Base-by-base conservation (phyloP, 345 rosid genomes). In the Pelargonium nanum region DNA sequence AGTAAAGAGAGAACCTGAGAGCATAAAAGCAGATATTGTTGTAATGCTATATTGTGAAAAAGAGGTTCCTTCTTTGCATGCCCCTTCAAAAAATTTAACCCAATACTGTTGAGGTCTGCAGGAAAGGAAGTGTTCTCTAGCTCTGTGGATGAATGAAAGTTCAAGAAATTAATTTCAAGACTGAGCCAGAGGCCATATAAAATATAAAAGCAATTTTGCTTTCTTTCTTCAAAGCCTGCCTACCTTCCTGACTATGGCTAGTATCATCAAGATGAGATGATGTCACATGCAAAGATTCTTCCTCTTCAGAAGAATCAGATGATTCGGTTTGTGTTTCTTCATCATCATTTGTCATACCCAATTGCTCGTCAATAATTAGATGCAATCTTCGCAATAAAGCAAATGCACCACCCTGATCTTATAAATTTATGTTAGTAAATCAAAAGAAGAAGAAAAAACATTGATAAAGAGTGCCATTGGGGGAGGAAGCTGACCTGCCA, bases 1-100 rank as follows among this genome's bases (percentile, higher is more conserved):
- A 59, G 25, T 19, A 19, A 59, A 20, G 16, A 59, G 34, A 22
- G 26, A 54, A 92, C 97, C 98, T 89, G 85, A 44, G 91, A 80
- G 78, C 98, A 93, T 8, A 93, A 62, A 54, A 89, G 78, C 55
- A 87, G 59, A 72, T 93, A 93, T 71, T 79, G 84, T 79, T 93
- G 96, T 80, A 93, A 77, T 23, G 88, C 96, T 22, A 80, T 60
- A 79, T 83, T 81, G 75, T 93, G 70, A 63, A 84, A 92, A 56
- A 80, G 69, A 17, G 96, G 96, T 68, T 67, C 81, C 17, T 24
- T 30, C 59, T 74, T 72, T 62, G 67, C 60, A 63, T 34, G 67
- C 57, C 67, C 59, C 26, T 67, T 67, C 20, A 70, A 50, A 21
- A 74, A 77, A 30, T 64, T 34, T 71, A 56, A 65, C 55, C 72